Base-by-base conservation (phyloP, 2,329 filamentous ascomycete species). In the Trichoderma guizhouense region DNA sequence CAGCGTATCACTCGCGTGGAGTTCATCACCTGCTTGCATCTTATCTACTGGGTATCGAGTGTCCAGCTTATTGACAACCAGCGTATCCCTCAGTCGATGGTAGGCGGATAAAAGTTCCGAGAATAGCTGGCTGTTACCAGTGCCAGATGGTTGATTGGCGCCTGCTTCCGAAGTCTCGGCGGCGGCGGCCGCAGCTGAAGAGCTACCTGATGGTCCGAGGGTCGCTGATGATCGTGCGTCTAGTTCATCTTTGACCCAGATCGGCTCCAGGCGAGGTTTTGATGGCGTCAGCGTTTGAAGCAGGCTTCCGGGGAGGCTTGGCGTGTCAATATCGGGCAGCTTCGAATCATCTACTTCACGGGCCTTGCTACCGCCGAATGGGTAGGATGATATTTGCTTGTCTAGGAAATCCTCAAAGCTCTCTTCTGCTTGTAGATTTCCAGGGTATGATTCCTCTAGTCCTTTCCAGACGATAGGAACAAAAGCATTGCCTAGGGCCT, bases 391-490 rank as follows among this genome's bases (percentile, higher is more conserved):
- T 77, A 93, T 85, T 68, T 90, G 86, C 47, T 85, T 84, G 68
- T 87, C 84, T 15, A 97, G 82, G 84, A 94, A 97, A 0, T 90
- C 85, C 4, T 90, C 86, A 78, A 97, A 95, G 1, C 86, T 80
- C 21, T 81, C 81, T 36, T 86, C 79, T 6, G 90, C 83, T 66
- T 89, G 86, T 47, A 98, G 83, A n/a, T 89, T 86, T 4, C 93
- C 91, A 0, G 93, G 91, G 73, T 95, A 94, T 2, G 90, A 89
- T 78, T 97, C 93, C 76, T 97, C 93, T 78, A 97, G 92, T 30
- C 93, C 93, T 79, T 95, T 97, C 96, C 96, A 99, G 47, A 97
- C 91, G 73, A 99, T 94, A 0, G 97, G 97, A 47, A 99, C 81
- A 82, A 99, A 99, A 0, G 93, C 89, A 79, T 99, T 99, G 3